These are phyloP conservation scores for Malania oleifera DNA, from an alignment of 164 flowering plant species.

Conservation along the genomic window DNA sequence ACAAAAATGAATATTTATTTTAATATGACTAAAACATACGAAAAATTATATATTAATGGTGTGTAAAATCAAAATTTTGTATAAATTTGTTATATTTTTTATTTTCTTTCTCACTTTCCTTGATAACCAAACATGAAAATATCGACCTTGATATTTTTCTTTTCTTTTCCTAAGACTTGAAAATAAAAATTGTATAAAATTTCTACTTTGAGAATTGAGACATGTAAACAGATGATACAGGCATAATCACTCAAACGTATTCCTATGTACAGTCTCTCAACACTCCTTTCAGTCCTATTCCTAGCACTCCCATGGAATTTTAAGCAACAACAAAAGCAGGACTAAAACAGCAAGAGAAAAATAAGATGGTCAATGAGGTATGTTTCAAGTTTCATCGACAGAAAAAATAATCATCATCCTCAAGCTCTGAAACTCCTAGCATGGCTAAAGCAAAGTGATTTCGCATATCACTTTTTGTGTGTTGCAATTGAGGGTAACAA, in stretches of 20 bases:
- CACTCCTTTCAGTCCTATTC: constrained; percentile 2
- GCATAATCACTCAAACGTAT: constrained; percentile 1
- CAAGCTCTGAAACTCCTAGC: constrained; percentile 77
- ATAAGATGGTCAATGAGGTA: not conserved
- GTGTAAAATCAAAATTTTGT: no score
- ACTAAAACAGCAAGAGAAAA: not conserved
- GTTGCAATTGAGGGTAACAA: constrained; percentile 34
- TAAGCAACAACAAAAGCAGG: constrained; percentile 13
- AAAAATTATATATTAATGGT: no score
- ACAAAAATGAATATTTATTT: no score
- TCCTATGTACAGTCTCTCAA: constrained; percentile 23
- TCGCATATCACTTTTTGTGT: constrained; percentile 56
- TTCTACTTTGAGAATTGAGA: constrained; percentile 13
- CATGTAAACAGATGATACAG: constrained; percentile 17
- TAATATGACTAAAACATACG: no score
- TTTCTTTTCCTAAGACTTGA: not conserved
- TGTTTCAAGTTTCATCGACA: constrained; percentile 27
- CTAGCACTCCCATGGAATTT: constrained; percentile 12
- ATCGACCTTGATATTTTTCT: no score
- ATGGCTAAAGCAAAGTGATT: constrained; percentile 80
- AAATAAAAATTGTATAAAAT: constrained; percentile 7
- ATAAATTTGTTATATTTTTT: no score
- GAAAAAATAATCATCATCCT: constrained; percentile 54
- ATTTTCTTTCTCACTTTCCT: no score
- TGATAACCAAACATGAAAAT: no score